These are phyloP conservation scores for Exutisphaerella laricina DNA, from an alignment of 2,329 filamentous ascomycete genomes.

Conservation along the genomic window DNA sequence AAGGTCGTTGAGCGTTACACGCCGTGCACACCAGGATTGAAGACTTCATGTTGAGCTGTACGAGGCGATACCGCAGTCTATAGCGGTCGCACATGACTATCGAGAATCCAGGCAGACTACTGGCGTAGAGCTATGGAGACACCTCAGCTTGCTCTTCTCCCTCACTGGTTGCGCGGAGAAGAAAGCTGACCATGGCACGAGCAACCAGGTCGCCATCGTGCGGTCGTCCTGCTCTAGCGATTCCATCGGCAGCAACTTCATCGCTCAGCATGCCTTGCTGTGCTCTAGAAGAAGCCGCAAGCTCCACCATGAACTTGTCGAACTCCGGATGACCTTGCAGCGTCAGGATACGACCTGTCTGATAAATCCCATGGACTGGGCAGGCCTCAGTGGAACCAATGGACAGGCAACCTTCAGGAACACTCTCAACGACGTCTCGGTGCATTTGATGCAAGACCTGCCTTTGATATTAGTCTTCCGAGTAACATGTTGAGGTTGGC, in stretches of 20 bases:
- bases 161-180: no score
- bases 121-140: no score
- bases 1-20: no score
- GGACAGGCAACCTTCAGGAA: background rate
- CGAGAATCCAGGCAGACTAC: no score
- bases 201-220: background rate
- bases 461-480: no score
- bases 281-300: background rate
- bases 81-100: no score
- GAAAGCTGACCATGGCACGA: background rate
- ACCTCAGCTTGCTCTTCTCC: no score
- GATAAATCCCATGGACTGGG: background rate
- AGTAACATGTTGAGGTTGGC: background rate
- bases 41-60: no score
- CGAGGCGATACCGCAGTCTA: no score
- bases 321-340: background rate
- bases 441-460: background rate
- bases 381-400: background rate
- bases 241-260: background rate
- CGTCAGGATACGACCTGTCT: background rate
- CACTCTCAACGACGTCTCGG: background rate
- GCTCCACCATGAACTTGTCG: constrained; percentile 1
- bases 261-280: background rate
- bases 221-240: background rate
- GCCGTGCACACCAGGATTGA: no score